Evolutionary conservation across 768 basidiomycete genomes (phyloP), one percentile per base, ranked within the genome.

Genomic region (Kwoniella pini): DNA sequence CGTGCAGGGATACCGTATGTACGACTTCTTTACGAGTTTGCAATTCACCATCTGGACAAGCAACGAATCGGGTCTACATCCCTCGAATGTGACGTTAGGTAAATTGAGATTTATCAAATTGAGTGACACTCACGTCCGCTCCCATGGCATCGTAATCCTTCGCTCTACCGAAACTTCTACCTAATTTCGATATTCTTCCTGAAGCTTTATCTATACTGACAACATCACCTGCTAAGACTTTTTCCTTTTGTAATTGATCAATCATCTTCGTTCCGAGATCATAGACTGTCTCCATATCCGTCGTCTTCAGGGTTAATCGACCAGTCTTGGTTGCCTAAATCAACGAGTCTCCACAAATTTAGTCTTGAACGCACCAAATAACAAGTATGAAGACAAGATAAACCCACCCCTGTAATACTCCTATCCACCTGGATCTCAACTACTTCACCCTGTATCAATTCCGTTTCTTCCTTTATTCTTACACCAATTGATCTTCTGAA

Each of bases 221-320:
- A 19, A 99, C 88, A 71, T 99, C 96, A 24, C 96, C 96, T 0
- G 82, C 83, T 5, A 92, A 83, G 5, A 98, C 92, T 72, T 97
- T 98, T 81, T 98, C 96, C 80, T 97, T 96, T 38, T 91, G 89
- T 27, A 99, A 81, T 3, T 93, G 88, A 68, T 99, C 96, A 49
- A 99, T 98, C 96, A 99, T 98, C 84, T 98, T 99, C 50, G 88
- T 91, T 11, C 96, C 96, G 28, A 98, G 84, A 80, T 99, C 96
- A 76, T 99, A 99, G 30, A 99, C 88, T 4, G 96, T 98, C 81
- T 98, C 96, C 96, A 99, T 98, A 78, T 98, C 95, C 2, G 93
- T 96, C 13, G 92, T 95, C 80, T 98, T 98, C 71, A 99, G 89
- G 0, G 96, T 98, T 62, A 98, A 79, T 77, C 96, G 94, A 2